phyloP scores from a whole-genome alignment of 1,284 basidiomycete species.

The Fistulina hepatica region DNA sequence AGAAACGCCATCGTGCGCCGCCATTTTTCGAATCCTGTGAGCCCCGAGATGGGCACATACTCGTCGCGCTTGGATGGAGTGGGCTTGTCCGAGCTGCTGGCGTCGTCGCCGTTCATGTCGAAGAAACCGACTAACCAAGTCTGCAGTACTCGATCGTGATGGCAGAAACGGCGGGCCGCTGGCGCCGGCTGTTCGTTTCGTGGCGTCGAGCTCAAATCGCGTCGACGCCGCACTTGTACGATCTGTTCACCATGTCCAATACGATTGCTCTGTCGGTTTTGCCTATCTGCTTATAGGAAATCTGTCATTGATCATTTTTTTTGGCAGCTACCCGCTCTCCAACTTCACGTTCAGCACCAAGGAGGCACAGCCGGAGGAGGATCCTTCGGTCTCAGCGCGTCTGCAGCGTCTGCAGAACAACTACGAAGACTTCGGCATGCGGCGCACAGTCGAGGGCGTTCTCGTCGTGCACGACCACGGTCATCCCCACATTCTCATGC shows the following conservation, averaged over 20 bases:
- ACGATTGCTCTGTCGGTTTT: no score
- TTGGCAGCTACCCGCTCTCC: constrained; percentile 51
- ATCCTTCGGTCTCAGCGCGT: constrained; percentile 85
- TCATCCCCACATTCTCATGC: constrained; percentile 91
- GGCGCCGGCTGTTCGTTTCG: no score
- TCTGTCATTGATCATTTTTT: constrained; percentile 1
- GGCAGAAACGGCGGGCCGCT: no score
- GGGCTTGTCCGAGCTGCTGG: neutral
- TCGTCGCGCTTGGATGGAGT: neutral
- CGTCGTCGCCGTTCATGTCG: neutral
- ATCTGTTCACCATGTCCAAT: no score
- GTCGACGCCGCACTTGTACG: no score
- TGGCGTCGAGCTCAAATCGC: no score
- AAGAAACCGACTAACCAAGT: neutral
- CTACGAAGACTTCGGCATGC: constrained; percentile 94
- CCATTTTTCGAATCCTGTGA: constrained; percentile 43
- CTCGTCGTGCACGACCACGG: constrained; percentile 92
- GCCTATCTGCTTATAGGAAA: no score
- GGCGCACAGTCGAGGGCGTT: constrained; percentile 91
- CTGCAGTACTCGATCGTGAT: no score
- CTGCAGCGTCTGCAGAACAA: constrained; percentile 88
- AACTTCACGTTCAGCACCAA: constrained; percentile 78
- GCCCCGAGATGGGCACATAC: neutral
- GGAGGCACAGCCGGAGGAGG: constrained; percentile 93
- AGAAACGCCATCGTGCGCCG: constrained; percentile 38